Percentiles rank a stretch among this genome's conserved stretches.
Evolutionary conservation across 1,139 yeast genomes (phyloP).

Genomic region (Debaryomyces fabryi): DNA sequence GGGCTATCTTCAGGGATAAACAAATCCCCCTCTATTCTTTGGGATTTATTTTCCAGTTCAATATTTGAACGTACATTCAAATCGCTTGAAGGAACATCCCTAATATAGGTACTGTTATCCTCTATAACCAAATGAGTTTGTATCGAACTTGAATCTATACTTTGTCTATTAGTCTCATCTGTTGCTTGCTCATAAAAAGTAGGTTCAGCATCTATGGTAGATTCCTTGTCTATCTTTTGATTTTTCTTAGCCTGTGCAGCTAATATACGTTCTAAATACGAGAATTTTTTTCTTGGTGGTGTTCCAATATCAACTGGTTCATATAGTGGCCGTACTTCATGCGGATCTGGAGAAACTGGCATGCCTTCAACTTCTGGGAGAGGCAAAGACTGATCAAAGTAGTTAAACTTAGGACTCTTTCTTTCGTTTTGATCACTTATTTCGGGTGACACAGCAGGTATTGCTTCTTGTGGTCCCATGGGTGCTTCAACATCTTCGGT

Average conservation of each 20-base stretch:
- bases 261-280: constrained; percentile 38
- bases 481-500: neutral
- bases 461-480: neutral
- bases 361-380: constrained; percentile 21
- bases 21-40: neutral
- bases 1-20: neutral
- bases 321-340: neutral
- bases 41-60: neutral
- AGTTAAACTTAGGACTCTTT: neutral
- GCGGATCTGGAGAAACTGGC: neutral
- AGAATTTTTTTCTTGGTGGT: constrained; percentile 11
- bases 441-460: neutral
- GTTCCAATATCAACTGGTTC: neutral
- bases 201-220: neutral
- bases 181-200: neutral
- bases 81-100: neutral
- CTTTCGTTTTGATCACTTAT: neutral
- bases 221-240: neutral
- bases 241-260: constrained; percentile 20
- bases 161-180: neutral
- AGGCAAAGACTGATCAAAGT: constrained; percentile 29
- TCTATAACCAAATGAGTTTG: neutral
- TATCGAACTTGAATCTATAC: neutral
- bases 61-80: neutral
- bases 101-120: neutral